A percentile compares a stretch with the other conserved stretches of the same genome.
These are phyloP conservation scores for Aaosphaeria arxii DNA, from an alignment of 2,329 filamentous ascomycete species.

Conservation along the genomic window DNA sequence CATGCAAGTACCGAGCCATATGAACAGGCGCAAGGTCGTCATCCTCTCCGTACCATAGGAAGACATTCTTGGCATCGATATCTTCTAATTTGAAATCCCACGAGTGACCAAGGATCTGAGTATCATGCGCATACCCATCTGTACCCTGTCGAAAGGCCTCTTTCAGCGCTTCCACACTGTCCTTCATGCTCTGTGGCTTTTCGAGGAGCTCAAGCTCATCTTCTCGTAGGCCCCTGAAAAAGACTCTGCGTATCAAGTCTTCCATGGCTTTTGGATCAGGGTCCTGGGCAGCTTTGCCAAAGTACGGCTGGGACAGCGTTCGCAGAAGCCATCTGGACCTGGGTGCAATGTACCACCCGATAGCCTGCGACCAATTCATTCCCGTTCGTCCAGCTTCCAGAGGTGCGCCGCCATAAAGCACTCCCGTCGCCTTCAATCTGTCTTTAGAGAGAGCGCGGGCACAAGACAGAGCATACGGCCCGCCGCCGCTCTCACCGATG, in stretches of 20 bases:
- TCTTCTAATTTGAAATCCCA: not conserved
- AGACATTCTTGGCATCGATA: not conserved
- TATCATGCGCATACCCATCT: not conserved
- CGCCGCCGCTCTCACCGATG: slow-evolving; percentile 1
- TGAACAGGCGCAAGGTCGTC: not conserved
- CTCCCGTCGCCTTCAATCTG: not conserved
- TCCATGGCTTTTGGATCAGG: not conserved
- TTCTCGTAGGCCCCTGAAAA: not conserved
- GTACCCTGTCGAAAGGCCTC: not conserved
- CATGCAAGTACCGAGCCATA: not conserved
- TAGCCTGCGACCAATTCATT: not conserved
- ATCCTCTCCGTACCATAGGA: not conserved
- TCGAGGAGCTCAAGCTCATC: not conserved
- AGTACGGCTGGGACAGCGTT: not conserved
- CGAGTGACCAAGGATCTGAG: not conserved
- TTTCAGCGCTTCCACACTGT: not conserved
- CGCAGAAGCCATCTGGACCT: not conserved
- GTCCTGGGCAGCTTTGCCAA: not conserved
- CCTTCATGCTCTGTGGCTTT: not conserved
- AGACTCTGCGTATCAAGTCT: not conserved
- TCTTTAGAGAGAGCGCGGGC: not conserved
- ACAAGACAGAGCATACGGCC: slow-evolving; percentile 4
- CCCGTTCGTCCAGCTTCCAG: not conserved
- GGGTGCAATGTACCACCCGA: not conserved
- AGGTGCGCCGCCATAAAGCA: not conserved